phyloP scores from a whole-genome alignment of 164 flowering plant species.

The Echeveria elegans region DNA sequence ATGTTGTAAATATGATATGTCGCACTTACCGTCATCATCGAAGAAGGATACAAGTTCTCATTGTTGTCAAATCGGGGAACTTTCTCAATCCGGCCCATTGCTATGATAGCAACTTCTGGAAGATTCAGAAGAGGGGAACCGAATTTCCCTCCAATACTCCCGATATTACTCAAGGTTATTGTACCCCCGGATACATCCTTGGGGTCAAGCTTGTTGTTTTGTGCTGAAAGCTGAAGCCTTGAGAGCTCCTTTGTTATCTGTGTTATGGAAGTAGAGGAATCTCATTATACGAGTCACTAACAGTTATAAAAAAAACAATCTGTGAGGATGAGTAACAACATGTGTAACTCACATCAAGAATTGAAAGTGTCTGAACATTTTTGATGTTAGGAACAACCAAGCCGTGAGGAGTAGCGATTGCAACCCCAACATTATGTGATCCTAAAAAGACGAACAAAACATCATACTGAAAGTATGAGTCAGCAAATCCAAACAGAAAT shows the following conservation, averaged over 20 bases:
- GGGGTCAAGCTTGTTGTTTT: slow-evolving; percentile 62
- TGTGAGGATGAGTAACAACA: neutral
- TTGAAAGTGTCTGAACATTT: slow-evolving; percentile 79
- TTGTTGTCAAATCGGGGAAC: slow-evolving; percentile 63
- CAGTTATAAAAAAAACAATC: neutral
- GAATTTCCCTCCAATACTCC: slow-evolving; percentile 90
- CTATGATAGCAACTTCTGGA: slow-evolving; percentile 92
- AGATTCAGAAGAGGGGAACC: slow-evolving; percentile 80
- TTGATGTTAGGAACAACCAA: slow-evolving; percentile 92
- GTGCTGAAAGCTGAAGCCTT: slow-evolving; percentile 60
- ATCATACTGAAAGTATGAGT: too few relatives aligned
- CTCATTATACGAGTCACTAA: neutral
- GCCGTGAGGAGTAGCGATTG: slow-evolving; percentile 92
- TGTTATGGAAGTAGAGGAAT: slow-evolving; percentile 10
- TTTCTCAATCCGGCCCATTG: slow-evolving; percentile 74
- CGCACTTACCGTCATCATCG: slow-evolving; percentile 64
- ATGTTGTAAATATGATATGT: neutral
- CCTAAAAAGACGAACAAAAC: slow-evolving; percentile 30
- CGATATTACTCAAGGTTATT: slow-evolving; percentile 86
- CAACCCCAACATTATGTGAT: slow-evolving; percentile 84
- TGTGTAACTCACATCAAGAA: slow-evolving; percentile 60
- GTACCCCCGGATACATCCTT: slow-evolving; percentile 85
- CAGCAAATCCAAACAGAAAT: too few relatives aligned
- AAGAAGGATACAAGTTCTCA: slow-evolving; percentile 61
- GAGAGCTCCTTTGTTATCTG: slow-evolving; percentile 85